Evolutionary conservation across 805 yeast species (phyloP).

Genomic region (Schwanniomyces vanrijiae): DNA sequence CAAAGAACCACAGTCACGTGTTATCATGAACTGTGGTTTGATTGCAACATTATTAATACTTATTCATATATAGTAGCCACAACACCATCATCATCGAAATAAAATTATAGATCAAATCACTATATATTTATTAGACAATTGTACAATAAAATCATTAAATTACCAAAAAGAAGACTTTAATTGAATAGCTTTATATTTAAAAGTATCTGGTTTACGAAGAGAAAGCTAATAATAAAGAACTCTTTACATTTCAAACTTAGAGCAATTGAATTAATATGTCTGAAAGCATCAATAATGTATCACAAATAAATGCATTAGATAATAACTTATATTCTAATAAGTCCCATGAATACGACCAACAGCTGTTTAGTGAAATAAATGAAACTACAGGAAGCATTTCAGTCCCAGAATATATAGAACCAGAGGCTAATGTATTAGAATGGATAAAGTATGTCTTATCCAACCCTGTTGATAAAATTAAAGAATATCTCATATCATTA

Average conservation of each 20-base stretch:
- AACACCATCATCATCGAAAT: background rate
- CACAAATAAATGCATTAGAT: background rate
- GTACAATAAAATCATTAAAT: background rate
- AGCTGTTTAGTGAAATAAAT: slow-evolving; percentile 7
- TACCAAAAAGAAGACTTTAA: background rate
- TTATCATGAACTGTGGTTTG: slow-evolving; percentile 21
- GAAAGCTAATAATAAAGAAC: background rate
- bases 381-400: slow-evolving; percentile 4
- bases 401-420: slow-evolving; percentile 39
- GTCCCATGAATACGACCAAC: slow-evolving; percentile 13
- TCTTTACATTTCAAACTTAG: background rate
- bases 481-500: slow-evolving; percentile 55
- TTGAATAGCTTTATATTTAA: background rate
- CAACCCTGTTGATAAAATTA: slow-evolving; percentile 41
- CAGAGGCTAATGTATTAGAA: slow-evolving; percentile 31
- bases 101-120: background rate
- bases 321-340: background rate
- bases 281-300: background rate
- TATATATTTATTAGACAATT: background rate
- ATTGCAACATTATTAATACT: slow-evolving; percentile 12
- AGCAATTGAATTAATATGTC: background rate
- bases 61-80: slow-evolving; percentile 1
- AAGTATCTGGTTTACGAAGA: background rate
- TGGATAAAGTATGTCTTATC: slow-evolving; percentile 27
- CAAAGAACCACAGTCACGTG: slow-evolving; percentile 18